phyloP scores from a whole-genome alignment of 2,329 filamentous ascomycete species.

The Alternaria atra region DNA sequence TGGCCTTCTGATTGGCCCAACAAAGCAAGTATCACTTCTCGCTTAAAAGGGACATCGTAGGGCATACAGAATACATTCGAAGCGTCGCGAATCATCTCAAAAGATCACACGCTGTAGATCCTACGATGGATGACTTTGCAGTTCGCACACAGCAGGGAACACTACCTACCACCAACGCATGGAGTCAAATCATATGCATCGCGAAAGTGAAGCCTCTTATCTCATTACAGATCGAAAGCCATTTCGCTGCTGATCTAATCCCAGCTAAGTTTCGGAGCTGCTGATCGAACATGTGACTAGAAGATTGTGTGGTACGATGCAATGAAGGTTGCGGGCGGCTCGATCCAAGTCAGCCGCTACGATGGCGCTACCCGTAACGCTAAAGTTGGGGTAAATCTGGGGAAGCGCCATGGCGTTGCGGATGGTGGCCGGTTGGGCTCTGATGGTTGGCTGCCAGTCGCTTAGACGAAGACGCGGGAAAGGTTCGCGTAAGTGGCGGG shows the following conservation, averaged over 20 bases:
- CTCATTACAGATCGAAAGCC: neutral
- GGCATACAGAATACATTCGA: neutral
- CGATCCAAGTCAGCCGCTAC: neutral
- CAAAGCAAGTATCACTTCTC: neutral
- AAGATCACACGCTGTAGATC: neutral
- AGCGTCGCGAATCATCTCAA: no score
- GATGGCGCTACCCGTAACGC: neutral
- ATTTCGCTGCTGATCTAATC: neutral
- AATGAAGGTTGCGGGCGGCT: neutral
- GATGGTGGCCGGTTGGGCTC: neutral
- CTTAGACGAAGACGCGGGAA: neutral
- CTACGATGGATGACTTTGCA: accelerated
- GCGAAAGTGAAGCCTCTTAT: neutral
- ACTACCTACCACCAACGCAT: neutral
- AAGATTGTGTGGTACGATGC: neutral
- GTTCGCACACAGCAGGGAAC: neutral
- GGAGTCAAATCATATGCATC: neutral
- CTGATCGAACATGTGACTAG: neutral
- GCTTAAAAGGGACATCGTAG: neutral
- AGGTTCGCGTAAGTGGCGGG: neutral
- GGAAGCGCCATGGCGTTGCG: neutral
- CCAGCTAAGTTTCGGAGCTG: no score
- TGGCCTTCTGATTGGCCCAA: neutral
- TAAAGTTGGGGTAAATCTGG: neutral
- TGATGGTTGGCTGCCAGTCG: neutral